Conservation (phyloP, 169 alveolate species). For the Babesia bovis region DNA sequence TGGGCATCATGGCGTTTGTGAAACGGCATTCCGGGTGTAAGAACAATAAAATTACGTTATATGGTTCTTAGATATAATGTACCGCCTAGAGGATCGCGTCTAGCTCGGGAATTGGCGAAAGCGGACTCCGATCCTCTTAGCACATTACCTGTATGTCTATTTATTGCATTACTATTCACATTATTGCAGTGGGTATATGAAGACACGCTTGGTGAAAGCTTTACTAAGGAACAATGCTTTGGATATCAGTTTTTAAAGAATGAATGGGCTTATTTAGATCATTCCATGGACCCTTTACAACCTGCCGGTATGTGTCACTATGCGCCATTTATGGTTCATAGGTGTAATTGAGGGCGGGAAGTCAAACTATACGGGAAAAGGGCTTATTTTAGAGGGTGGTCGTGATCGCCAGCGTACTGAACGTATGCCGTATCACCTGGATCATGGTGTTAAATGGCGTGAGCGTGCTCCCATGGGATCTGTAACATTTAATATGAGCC, state of each 20-base stretch:
- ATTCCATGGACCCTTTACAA: slow-evolving; percentile 67
- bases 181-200: slow-evolving; percentile 74
- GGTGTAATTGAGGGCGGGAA: slow-evolving; percentile 77
- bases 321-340: background rate
- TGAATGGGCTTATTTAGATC: slow-evolving; percentile 80
- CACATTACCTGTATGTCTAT: slow-evolving; percentile 56
- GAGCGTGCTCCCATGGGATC: slow-evolving; percentile 59
- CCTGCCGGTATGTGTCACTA: slow-evolving; percentile 61
- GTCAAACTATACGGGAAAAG: slow-evolving; percentile 77
- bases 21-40: slow-evolving; percentile 8
- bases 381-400: slow-evolving; percentile 70
- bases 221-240: slow-evolving; percentile 53
- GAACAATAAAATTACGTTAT: background rate
- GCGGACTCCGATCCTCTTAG: slow-evolving; percentile 45
- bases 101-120: slow-evolving; percentile 35
- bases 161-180: slow-evolving; percentile 23
- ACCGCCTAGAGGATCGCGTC: slow-evolving; percentile 60
- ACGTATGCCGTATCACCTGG: slow-evolving; percentile 68
- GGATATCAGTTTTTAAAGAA: slow-evolving; percentile 68
- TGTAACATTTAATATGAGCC: slow-evolving; percentile 66
- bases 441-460: slow-evolving; percentile 76
- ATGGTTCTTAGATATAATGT: slow-evolving; percentile 34
- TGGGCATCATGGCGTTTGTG: background rate
- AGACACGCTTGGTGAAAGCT: slow-evolving; percentile 63
- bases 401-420: slow-evolving; percentile 74